These are phyloP conservation scores for Pyrrhoderma noxium DNA, from an alignment of 1,284 basidiomycete species.

Conservation along the genomic window DNA sequence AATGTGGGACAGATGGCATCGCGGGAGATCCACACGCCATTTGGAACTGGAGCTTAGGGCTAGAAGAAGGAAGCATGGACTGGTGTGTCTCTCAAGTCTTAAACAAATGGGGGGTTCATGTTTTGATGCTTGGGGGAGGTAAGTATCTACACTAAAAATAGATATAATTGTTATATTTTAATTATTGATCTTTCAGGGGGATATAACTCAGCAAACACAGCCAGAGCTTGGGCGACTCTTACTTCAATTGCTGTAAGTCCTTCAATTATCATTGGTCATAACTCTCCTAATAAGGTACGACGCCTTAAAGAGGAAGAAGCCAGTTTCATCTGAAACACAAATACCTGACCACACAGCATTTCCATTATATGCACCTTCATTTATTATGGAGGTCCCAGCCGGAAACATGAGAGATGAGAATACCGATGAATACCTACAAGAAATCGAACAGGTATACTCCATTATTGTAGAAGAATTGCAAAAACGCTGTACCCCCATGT, in stretches of 20 bases:
- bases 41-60: constrained; percentile 71
- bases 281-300: not conserved
- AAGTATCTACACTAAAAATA: constrained; percentile 18
- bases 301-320: constrained; percentile 39
- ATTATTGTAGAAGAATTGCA: constrained; percentile 11
- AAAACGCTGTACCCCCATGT: constrained; percentile 2
- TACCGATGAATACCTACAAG: constrained; percentile 42
- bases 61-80: constrained; percentile 53
- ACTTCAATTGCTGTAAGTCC: constrained; percentile 64
- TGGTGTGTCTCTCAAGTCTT: constrained; percentile 59
- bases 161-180: not conserved
- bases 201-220: constrained; percentile 75
- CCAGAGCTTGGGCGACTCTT: constrained; percentile 77
- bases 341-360: constrained; percentile 71
- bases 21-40: constrained; percentile 75
- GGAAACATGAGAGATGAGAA: constrained; percentile 73
- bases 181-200: constrained; percentile 46
- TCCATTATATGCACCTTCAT: constrained; percentile 68
- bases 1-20: constrained; percentile 83
- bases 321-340: constrained; percentile 47
- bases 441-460: constrained; percentile 28
- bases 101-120: constrained; percentile 50
- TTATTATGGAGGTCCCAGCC: constrained; percentile 66
- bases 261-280: not conserved
- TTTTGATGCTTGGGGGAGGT: constrained; percentile 63